Evolutionary conservation across 2,329 filamentous ascomycete species (phyloP).

Genomic region (Pseudocercospora cruenta): DNA sequence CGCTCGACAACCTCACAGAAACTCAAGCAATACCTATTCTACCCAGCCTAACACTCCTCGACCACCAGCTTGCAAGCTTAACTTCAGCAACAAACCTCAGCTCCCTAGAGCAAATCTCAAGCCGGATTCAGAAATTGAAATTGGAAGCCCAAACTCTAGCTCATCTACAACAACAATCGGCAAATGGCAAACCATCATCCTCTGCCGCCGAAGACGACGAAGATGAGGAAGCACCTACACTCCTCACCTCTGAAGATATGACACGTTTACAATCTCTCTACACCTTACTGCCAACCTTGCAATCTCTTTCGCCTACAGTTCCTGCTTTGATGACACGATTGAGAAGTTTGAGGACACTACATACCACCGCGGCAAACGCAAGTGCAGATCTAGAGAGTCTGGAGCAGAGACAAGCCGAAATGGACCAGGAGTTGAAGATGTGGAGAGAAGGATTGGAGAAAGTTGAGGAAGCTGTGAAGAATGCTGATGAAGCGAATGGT

Average conservation of each 20-base stretch:
- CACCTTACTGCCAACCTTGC: constrained; percentile 83
- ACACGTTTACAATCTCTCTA: constrained; percentile 92
- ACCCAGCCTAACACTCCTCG: constrained; percentile 77
- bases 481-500: constrained; percentile 70
- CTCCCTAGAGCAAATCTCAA: constrained; percentile 64
- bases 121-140: constrained; percentile 33
- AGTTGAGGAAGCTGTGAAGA: constrained; percentile 73
- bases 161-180: constrained; percentile 46
- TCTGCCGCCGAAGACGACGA: constrained; percentile 19
- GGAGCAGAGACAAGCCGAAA: constrained; percentile 78
- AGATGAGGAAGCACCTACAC: constrained; percentile 40
- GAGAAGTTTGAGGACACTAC: constrained; percentile 79
- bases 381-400: constrained; percentile 75
- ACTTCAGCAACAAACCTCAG: constrained; percentile 68
- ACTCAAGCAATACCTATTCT: constrained; percentile 69
- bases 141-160: constrained; percentile 74
- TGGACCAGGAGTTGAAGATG: constrained; percentile 79
- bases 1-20: constrained; percentile 63
- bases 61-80: constrained; percentile 77
- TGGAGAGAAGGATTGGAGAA: constrained; percentile 82
- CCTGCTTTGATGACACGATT: constrained; percentile 84
- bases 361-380: constrained; percentile 83
- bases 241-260: constrained; percentile 64
- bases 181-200: constrained; percentile 4
- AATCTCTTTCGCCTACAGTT: constrained; percentile 80